A percentile compares a stretch with the other conserved stretches of the same genome.
phyloP scores from a whole-genome alignment of 106 monocot species.

The Xerophyta viscosa region DNA sequence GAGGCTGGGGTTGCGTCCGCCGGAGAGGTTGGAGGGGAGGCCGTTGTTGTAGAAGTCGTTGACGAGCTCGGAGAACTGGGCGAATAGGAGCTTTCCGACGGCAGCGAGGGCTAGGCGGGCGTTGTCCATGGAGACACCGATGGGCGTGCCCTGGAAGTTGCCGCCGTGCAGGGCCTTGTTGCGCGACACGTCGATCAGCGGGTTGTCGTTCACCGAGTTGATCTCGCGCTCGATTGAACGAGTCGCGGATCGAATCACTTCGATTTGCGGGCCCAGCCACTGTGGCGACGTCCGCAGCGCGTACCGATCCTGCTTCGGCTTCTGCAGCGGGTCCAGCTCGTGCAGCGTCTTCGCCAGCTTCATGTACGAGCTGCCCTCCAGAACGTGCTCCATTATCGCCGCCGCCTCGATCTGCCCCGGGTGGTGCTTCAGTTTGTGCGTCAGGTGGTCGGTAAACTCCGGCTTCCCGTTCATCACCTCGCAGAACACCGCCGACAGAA shows the following conservation, averaged over 20 bases:
- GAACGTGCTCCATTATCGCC: slow-evolving; percentile 33
- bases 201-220: slow-evolving; percentile 45
- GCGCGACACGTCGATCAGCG: slow-evolving; percentile 38
- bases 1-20: slow-evolving; percentile 31
- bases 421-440: slow-evolving; percentile 32
- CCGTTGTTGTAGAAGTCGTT: slow-evolving; percentile 58
- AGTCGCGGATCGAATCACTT: slow-evolving; percentile 22
- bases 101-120: slow-evolving; percentile 40
- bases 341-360: slow-evolving; percentile 21
- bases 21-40: slow-evolving; percentile 33
- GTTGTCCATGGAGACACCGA: slow-evolving; percentile 58
- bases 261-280: slow-evolving; percentile 37
- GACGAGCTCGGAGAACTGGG: slow-evolving; percentile 71
- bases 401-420: slow-evolving; percentile 34
- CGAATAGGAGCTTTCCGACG: slow-evolving; percentile 78
- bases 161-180: slow-evolving; percentile 36
- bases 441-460: slow-evolving; percentile 35
- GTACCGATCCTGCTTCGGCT: slow-evolving; percentile 9
- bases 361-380: slow-evolving; percentile 30
- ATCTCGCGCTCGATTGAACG: slow-evolving; percentile 35
- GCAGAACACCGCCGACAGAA: slow-evolving; percentile 30
- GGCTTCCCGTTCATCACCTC: slow-evolving; percentile 40
- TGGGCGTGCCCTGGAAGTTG: slow-evolving; percentile 53
- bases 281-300: slow-evolving; percentile 33
- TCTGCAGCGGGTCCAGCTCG: too few species aligned